Base-by-base conservation (phyloP, 805 yeast species). In the Candida insectalens region DNA sequence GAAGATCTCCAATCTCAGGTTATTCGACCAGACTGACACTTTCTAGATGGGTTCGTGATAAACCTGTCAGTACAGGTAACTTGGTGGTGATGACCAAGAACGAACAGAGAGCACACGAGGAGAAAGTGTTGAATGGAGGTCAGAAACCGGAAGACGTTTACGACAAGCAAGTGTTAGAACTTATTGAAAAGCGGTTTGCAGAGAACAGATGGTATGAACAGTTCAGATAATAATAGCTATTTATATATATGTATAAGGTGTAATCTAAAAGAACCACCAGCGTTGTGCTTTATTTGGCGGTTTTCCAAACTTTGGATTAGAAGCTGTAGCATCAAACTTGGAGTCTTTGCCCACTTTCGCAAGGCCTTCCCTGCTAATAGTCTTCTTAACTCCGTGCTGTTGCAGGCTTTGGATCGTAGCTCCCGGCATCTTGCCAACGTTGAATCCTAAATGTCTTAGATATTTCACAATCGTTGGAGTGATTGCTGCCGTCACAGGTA, bases 401-500 rank as follows among this genome's bases (percentile, higher is more conserved):
- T 44, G 41, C 20, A 47, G 46, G 4, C 46, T 43, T n/a, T 40
- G 38, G 23, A 49, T 47, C 2, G 55, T 47, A 18, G 51, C 49
- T 3, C 71, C 59, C 7, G 68, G 50, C 30, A 74, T 49, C 20
- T 65, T 63, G 7, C 83, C 89, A 38, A 83, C 73, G 37, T 77
- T 74, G 62, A 83, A 85, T 2, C 95, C 96, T 82, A 84, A 75
- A 16, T 68, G 59, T 37, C 82, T 71, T 41, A 89, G 66, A 30
- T 62, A 51, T 34, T 57, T 63, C 4, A 85, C 95, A 2, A 85
- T 67, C 2, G 74, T 51, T 5, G 98, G 98, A 0, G 96, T 87
- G 9, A 88, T 69, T 2, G 95, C 94, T 0, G 96, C 96, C 1
- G 96, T 81, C 20, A 85, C 55, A 10, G 98, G 98, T 4, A 92